phyloP scores from a whole-genome alignment of 148 eudicot genomes.

The Dysphania ambrosioides region DNA sequence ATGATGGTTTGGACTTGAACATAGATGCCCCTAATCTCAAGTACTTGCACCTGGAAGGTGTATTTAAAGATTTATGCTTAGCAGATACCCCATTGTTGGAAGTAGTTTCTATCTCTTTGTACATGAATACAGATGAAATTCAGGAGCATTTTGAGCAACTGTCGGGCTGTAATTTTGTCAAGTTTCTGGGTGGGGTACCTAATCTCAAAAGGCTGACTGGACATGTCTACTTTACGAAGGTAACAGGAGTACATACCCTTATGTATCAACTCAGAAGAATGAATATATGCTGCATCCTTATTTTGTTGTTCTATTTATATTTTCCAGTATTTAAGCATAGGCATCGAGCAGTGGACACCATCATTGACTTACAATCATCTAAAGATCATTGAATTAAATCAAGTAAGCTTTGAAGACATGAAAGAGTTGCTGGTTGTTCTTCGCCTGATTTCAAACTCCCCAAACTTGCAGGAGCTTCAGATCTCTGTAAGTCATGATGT shows the following conservation, averaged over 20 bases:
- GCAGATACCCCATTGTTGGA: slow-evolving; percentile 53
- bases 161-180: slow-evolving; percentile 55
- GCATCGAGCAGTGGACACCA: slow-evolving; percentile 50
- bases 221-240: slow-evolving; percentile 78
- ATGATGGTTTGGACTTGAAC: slow-evolving; percentile 57
- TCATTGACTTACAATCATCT: slow-evolving; percentile 43
- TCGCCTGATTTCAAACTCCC: slow-evolving; percentile 73
- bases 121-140: slow-evolving; percentile 65
- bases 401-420: slow-evolving; percentile 89
- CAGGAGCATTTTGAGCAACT: slow-evolving; percentile 62
- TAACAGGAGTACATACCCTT: slow-evolving; percentile 17
- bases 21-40: slow-evolving; percentile 70
- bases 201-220: slow-evolving; percentile 60
- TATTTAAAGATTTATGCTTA: slow-evolving; percentile 59
- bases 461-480: slow-evolving; percentile 72
- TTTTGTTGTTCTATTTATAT: not conserved
- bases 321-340: slow-evolving; percentile 76
- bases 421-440: slow-evolving; percentile 82
- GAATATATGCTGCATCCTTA: slow-evolving; percentile 12
- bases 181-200: slow-evolving; percentile 69
- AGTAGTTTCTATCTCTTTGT: slow-evolving; percentile 51
- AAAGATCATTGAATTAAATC: slow-evolving; percentile 65
- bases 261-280: not conserved
- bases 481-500: slow-evolving; percentile 65
- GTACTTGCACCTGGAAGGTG: slow-evolving; percentile 63